Base-by-base conservation (phyloP, 345 rosid species). In the Arabis alpina region DNA sequence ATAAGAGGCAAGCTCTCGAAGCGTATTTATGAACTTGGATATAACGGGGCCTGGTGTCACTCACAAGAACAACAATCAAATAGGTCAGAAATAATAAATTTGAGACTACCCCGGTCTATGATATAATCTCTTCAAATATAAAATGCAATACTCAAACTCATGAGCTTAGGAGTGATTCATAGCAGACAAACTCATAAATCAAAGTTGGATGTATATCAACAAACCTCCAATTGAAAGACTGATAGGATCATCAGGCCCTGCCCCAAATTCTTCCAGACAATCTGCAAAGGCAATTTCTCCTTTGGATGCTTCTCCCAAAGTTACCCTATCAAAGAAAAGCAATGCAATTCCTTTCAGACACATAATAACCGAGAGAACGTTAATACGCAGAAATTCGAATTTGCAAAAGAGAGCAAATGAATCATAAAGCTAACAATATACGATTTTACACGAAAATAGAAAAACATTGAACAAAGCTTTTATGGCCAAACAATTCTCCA, bases 191-290 rank as follows among this genome's bases (percentile, higher is more conserved):
- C 16, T 40, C 36, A 41, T 1, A 40, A 27, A 0, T 25, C 30
- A 66, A 54, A 19, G 23, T 19, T 19, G 23, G 19, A 68, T 50
- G 79, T 24, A 48, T 23, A 63, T 72, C 65, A 41, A 66, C 67
- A 71, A 19, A 90, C 97, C 98, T 92, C 98, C 98, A 15, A 90
- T 86, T n/a, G 94, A 88, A 47, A 86, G 84, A 79, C 96, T 86
- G 61, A 89, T 80, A 44, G 94, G 92, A 81, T 92, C 96, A 75
- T 92, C 98, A 57, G 76, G 89, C 47, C 93, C 95, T 65, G 87
- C 95, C 30, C 94, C 96, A 80, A 90, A 90, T 66, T 78, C 85
- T 84, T 89, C 93, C 51, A 89, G 78, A 58, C 92, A 82, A 75
- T 84, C 89, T 10, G 86, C 96, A 64, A 92, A 90, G 23, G 82